Evolutionary conservation across 2,329 filamentous ascomycete species (phyloP).

Genomic region (Metarhizium album): DNA sequence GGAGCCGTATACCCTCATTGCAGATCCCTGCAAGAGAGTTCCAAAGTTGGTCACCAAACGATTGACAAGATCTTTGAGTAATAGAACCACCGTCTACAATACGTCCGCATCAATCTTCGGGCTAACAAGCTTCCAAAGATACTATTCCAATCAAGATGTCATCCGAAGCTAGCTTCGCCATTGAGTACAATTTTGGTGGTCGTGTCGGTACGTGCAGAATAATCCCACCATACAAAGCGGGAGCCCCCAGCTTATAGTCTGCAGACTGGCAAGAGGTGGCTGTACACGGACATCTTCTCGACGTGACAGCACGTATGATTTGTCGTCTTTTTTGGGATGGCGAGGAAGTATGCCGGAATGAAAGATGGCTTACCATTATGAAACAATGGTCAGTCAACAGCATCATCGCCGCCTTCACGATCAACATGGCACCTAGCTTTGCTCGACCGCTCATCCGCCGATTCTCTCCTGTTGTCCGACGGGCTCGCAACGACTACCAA

Average conservation of each 20-base stretch:
- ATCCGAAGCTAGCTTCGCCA: slow-evolving; percentile 7
- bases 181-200: slow-evolving; percentile 5
- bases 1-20: slow-evolving; percentile 7
- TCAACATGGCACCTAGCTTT: slow-evolving; percentile 7
- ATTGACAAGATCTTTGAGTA: slow-evolving; percentile 7
- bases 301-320: slow-evolving; percentile 8
- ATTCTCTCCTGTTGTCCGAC: slow-evolving; percentile 4
- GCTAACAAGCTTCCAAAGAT: background rate
- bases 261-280: slow-evolving; percentile 6
- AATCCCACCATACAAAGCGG: background rate
- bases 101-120: background rate
- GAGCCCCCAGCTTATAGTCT: background rate
- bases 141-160: slow-evolving; percentile 6
- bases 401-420: slow-evolving; percentile 8
- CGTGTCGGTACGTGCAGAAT: background rate
- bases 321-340: slow-evolving; percentile 9
- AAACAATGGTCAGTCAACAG: slow-evolving; percentile 9
- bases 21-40: slow-evolving; percentile 7
- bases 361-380: slow-evolving; percentile 6
- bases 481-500: slow-evolving; percentile 5
- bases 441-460: slow-evolving; percentile 6
- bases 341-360: slow-evolving; percentile 6
- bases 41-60: slow-evolving; percentile 7
- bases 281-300: slow-evolving; percentile 4
- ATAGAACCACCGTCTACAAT: background rate